Conservation (phyloP, 2,329 filamentous ascomycete species). For the Coniochaeta ligniaria region DNA sequence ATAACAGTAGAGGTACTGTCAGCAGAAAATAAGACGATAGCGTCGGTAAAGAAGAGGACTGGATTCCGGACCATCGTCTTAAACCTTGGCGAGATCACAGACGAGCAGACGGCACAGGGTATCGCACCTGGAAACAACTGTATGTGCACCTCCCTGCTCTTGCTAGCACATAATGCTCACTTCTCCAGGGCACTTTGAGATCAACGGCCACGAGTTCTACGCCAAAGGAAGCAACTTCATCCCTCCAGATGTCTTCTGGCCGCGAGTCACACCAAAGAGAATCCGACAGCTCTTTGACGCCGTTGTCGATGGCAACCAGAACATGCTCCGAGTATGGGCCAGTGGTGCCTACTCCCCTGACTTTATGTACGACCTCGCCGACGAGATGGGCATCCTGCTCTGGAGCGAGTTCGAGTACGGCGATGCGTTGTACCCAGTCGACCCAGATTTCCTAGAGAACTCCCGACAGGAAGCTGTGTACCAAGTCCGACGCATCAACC, state of each 20-base stretch:
- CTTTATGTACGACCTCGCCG: slow-evolving; percentile 56
- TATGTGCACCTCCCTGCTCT: neutral
- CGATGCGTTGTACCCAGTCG: slow-evolving; percentile 51
- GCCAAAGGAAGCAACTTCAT: slow-evolving; percentile 59
- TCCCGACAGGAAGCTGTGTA: slow-evolving; percentile 48
- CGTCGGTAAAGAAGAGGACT: slow-evolving; percentile 42
- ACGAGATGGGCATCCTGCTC: slow-evolving; percentile 52
- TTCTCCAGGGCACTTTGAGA: slow-evolving; percentile 51
- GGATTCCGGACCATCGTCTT: slow-evolving; percentile 57
- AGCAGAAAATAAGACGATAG: slow-evolving; percentile 24
- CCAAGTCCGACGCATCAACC: slow-evolving; percentile 53
- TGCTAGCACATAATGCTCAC: slow-evolving; percentile 18
- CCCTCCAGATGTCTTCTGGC: slow-evolving; percentile 56
- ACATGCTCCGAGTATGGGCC: slow-evolving; percentile 58
- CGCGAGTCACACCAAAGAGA: slow-evolving; percentile 44
- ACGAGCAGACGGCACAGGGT: slow-evolving; percentile 43
- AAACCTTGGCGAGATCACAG: slow-evolving; percentile 46
- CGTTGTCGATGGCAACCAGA: slow-evolving; percentile 51
- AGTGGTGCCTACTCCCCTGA: slow-evolving; percentile 53
- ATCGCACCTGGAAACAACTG: slow-evolving; percentile 22
- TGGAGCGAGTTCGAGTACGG: slow-evolving; percentile 60
- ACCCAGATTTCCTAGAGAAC: slow-evolving; percentile 46
- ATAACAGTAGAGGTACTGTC: slow-evolving; percentile 40
- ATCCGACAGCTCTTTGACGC: slow-evolving; percentile 47
- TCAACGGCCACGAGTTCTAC: slow-evolving; percentile 58